phyloP scores from a whole-genome alignment of 2,329 filamentous ascomycete species.

The Monosporascus cannonballus region DNA sequence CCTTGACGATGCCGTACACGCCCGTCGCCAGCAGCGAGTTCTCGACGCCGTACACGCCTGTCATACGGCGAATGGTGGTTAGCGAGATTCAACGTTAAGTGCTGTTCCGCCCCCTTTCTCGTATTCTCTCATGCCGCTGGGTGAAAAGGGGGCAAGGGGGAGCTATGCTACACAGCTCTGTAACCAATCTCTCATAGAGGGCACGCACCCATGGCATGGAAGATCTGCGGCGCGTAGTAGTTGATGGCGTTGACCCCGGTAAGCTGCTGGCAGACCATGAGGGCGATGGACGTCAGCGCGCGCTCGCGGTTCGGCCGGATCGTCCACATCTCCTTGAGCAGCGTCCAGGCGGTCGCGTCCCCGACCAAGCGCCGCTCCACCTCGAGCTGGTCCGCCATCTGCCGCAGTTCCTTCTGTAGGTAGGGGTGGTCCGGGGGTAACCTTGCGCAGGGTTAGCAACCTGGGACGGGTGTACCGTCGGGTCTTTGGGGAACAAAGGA shows the following conservation, averaged over 20 bases:
- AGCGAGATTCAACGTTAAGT: neutral
- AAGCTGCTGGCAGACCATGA: slow-evolving; percentile 50
- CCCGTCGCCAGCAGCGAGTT: slow-evolving; percentile 66
- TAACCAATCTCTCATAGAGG: too few species aligned
- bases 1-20: slow-evolving; percentile 68
- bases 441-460: slow-evolving; percentile 37
- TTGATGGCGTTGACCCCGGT: slow-evolving; percentile 44
- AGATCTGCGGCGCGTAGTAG: slow-evolving; percentile 67
- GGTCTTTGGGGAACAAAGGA: neutral
- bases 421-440: slow-evolving; percentile 50
- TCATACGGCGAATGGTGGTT: neutral
- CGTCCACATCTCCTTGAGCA: slow-evolving; percentile 24
- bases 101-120: too few species aligned
- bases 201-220: slow-evolving; percentile 51
- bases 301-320: slow-evolving; percentile 38
- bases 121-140: too few species aligned
- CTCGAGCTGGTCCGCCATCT: slow-evolving; percentile 38
- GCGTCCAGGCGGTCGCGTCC: slow-evolving; percentile 41
- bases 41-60: slow-evolving; percentile 39
- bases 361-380: slow-evolving; percentile 45
- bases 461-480: neutral
- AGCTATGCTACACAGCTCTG: too few species aligned
- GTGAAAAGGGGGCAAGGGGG: too few species aligned
- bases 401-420: slow-evolving; percentile 41
- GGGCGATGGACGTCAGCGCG: slow-evolving; percentile 39